Base-by-base conservation (phyloP, 2,329 filamentous ascomycete genomes). In the Fusarium sp. region DNA sequence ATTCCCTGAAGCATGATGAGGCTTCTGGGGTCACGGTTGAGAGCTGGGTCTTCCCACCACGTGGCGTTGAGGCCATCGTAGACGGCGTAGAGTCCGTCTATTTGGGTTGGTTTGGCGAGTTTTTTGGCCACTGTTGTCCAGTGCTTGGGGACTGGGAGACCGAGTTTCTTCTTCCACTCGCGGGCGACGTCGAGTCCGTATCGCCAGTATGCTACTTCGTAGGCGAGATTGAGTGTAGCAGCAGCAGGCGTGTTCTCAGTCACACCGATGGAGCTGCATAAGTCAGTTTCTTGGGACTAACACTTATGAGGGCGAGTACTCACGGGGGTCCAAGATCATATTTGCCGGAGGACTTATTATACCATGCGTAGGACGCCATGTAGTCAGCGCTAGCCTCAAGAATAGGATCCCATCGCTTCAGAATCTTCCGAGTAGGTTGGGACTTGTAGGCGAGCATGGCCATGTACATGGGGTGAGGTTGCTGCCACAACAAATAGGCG, bases 121-220 rank as follows among this genome's bases (percentile, higher is more conserved):
- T 83, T 82, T 10, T 85, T 79, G 23, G 81, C 79, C 3, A 89
- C 84, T 1, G 74, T 74, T 0, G 74, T 75, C 86, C 86, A 89
- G 2, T 74, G 69, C 0, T 70, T 49, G 0, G 86, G 86, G 0
- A 82, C 75, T 0, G 78, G 46, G n/a, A 81, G 77, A 2, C 77
- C 77, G 51, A 84, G 83, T 4, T 86, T 79, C 50, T 76, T 62
- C 71, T 85, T 85, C 87, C 87, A 89, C 9, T 76, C 70, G 2
- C 80, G 78, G 4, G 87, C 87, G 1, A 88, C 75, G 23, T 85
- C 81, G 14, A 89, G 80, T 1, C 87, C 87, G 64, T 89, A 89
- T 14, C 84, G 81, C 86, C 86, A 89, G 75, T 89, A 89, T 6
- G 86, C 84, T 6, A 86, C 77, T 77, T 89, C 87, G 61, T 89